Evolutionary conservation across 768 basidiomycete species (phyloP), one percentile per base, ranked within the genome.

Genomic region (Boletus rubroflammeus): DNA sequence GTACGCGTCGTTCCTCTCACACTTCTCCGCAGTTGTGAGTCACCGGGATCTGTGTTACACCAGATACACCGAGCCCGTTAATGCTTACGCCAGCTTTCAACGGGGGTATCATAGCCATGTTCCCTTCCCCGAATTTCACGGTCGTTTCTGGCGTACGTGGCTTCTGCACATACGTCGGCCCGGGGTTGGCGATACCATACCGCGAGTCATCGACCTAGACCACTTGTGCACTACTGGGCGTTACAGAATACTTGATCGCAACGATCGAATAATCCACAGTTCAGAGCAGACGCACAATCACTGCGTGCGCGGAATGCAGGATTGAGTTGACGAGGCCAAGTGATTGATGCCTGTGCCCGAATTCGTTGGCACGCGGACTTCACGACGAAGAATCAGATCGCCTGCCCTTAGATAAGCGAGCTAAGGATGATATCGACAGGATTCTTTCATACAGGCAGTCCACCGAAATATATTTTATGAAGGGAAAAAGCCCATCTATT

Each of bases 291-390:
- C 15, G 6, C 21, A 26, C 19, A 23, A 34, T 35, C 32, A 15
- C 38, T 35, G 34, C 8, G 25, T 26, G 39, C n/a, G 17, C 19
- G 10, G 10, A 58, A 29, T 47, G 36, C 35, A 25, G 31, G 21
- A 23, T 11, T 25, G 34, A n/a, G 42, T n/a, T 38, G 28, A 28
- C 19, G 23, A 41, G 40, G 15, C n/a, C 28, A 17, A 38, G 13
- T 8, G 17, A 41, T 35, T 29, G 31, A 51, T 36, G 23, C 28
- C 26, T 6, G 14, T 35, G 34, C 19, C 6, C 34, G n/a, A n/a
- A n/a, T 59, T 50, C 42, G 49, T 44, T 47, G 31, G 41, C 56
- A 56, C 58, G 47, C 55, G 55, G 58, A 42, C 9, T 26, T 50
- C 41, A 57, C 26, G 43, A 40, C 17, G 6, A 43, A 35, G 47